phyloP scores from a whole-genome alignment of 1,284 basidiomycete species.

The Phaffia rhodozyma region DNA sequence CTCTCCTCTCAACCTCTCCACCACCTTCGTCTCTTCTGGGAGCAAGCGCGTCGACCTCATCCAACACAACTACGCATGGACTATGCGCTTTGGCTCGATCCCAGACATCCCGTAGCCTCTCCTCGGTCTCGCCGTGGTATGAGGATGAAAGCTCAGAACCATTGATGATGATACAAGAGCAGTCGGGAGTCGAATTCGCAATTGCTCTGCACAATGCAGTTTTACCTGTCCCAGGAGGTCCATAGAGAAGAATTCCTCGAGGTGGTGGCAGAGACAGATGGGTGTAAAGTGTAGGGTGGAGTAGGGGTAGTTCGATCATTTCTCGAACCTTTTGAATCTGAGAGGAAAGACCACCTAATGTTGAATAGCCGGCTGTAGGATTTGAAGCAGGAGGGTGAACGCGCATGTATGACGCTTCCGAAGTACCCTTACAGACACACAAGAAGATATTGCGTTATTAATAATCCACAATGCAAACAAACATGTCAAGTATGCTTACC shows the following conservation, averaged over 20 bases:
- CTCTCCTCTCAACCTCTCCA: slow-evolving; percentile 88
- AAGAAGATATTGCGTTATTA: slow-evolving; percentile 1
- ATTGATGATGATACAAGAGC: slow-evolving; percentile 76
- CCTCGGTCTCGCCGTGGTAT: slow-evolving; percentile 94
- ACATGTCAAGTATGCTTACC: slow-evolving; percentile 36
- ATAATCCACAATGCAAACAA: not conserved
- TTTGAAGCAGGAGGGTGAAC: slow-evolving; percentile 29
- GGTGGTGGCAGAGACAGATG: slow-evolving; percentile 85
- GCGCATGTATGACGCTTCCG: slow-evolving; percentile 32
- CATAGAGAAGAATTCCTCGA: slow-evolving; percentile 76
- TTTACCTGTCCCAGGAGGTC: slow-evolving; percentile 89
- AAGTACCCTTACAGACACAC: slow-evolving; percentile 9
- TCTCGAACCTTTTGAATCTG: slow-evolving; percentile 84
- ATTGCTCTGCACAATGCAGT: slow-evolving; percentile 85
- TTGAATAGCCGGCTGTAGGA: slow-evolving; percentile 39
- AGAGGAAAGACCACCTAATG: slow-evolving; percentile 75
- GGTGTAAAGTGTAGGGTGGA: slow-evolving; percentile 74
- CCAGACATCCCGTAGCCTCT: slow-evolving; percentile 78
- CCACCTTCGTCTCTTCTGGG: slow-evolving; percentile 79
- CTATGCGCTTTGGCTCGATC: slow-evolving; percentile 64
- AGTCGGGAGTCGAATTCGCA: slow-evolving; percentile 58
- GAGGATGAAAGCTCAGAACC: slow-evolving; percentile 89
- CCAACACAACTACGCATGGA: slow-evolving; percentile 86
- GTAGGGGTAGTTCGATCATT: slow-evolving; percentile 88
- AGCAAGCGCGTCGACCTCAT: slow-evolving; percentile 92